These are phyloP conservation scores for Hirschfeldia incana DNA, from an alignment of 345 rosid genomes.

Conservation along the genomic window DNA sequence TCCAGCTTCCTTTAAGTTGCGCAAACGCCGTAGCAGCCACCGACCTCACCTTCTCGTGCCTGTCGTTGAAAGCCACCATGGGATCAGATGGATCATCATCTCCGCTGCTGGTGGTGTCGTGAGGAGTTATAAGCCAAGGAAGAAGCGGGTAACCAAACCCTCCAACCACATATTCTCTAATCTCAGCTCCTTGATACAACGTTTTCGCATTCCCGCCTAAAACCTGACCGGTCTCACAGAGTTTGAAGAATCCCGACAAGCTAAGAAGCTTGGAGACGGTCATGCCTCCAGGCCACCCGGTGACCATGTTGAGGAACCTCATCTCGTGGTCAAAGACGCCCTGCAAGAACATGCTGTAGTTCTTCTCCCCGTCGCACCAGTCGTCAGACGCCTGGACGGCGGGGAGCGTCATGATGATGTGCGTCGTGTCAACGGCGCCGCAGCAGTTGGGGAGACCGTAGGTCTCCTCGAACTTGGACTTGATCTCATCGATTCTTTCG, in stretches of 20 bases:
- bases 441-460: constrained; percentile 90
- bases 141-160: constrained; percentile 79
- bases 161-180: constrained; percentile 80
- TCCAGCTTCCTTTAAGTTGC: constrained; percentile 90
- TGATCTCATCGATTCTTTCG: constrained; percentile 60
- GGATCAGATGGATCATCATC: constrained; percentile 38
- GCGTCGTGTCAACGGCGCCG: constrained; percentile 86
- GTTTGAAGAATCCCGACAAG: constrained; percentile 77
- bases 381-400: constrained; percentile 94
- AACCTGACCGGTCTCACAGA: constrained; percentile 61
- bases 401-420: constrained; percentile 87
- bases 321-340: constrained; percentile 85
- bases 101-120: constrained; percentile 28
- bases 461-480: constrained; percentile 57
- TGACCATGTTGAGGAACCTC: constrained; percentile 92
- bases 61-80: constrained; percentile 47
- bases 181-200: constrained; percentile 39
- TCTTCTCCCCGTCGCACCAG: constrained; percentile 90
- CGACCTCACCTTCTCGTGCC: constrained; percentile 64
- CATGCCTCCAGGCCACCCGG: constrained; percentile 97
- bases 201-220: constrained; percentile 58
- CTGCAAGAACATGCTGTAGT: constrained; percentile 87
- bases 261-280: constrained; percentile 59
- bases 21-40: constrained; percentile 70
- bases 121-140: constrained; percentile 92